Evolutionary conservation across 768 basidiomycete genomes (phyloP), one percentile per base, ranked within the genome.

Genomic region (Exidia glandulosa): DNA sequence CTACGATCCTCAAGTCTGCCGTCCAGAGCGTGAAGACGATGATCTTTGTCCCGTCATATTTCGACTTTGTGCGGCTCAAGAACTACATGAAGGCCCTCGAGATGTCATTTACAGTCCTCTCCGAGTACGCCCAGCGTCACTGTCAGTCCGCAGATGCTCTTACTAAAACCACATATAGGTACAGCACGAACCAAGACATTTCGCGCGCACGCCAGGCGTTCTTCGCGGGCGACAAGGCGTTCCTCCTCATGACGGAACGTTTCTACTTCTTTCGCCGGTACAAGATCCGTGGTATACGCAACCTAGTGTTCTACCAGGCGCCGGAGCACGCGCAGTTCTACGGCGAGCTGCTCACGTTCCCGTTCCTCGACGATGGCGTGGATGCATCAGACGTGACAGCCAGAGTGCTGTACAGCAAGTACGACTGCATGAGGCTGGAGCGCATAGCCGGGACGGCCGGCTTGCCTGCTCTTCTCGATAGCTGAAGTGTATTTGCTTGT

Each of bases 201-300:
- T 90, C 90, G 3, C 86, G 94, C 2, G 95, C 94, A 0, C 81
- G 96, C 48, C 90, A 94, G 65, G 83, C 87, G 0, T 98, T 99
- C 76, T 97, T 95, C 80, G 79, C 78, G 25, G 90, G 90, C 45
- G 85, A 87, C 65, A 91, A 87, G 64, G 77, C 87, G 0, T 91
- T 98, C 77, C 71, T 99, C 32, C 78, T 98, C 63, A 77, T 97
- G 68, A 95, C 90, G 66, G 96, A 99, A 69, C 84, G 96, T n/a
- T 98, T 97, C 78, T 94, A 99, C 72, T 99, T 98, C 72, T 97
- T 92, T 79, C 83, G 90, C 63, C 78, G 93, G 87, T 98, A 98
- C 76, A 92, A 90, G 65, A 83, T 98, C 57, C 80, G 94, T 64
- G 96, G 95, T 5, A 90, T 92, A 61, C 86, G 89, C 57, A 98